phyloP scores from a whole-genome alignment of 106 monocot species.

The Alisma plantagoaquatica region DNA sequence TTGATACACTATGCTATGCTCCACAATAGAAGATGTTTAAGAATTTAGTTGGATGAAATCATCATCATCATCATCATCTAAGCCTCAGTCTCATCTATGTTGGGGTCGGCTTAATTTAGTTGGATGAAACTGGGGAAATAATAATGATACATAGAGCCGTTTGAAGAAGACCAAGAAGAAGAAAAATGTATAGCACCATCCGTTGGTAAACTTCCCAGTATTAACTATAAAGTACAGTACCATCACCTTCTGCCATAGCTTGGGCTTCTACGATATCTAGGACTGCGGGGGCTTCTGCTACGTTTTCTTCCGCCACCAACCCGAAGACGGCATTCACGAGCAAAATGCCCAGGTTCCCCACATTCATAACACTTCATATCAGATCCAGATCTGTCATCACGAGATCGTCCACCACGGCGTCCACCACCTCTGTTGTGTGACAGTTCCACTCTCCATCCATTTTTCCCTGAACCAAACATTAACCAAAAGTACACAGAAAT shows the following conservation, averaged over 20 bases:
- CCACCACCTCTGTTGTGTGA: constrained; percentile 59
- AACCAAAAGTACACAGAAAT: too few species aligned
- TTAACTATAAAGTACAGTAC: background rate
- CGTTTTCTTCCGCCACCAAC: constrained; percentile 66
- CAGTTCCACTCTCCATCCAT: constrained; percentile 89
- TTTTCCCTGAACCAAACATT: constrained; percentile 41
- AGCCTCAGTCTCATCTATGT: too few species aligned
- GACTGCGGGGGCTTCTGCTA: constrained; percentile 58
- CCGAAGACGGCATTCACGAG: constrained; percentile 77
- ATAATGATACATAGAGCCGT: too few species aligned
- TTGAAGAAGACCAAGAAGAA: too few species aligned
- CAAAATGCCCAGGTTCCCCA: constrained; percentile 90
- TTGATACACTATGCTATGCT: too few species aligned
- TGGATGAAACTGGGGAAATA: too few species aligned
- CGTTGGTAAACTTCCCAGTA: background rate
- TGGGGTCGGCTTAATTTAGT: too few species aligned
- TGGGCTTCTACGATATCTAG: constrained; percentile 71
- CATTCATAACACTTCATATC: constrained; percentile 87
- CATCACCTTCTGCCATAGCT: constrained; percentile 67
- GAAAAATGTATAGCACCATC: too few species aligned
- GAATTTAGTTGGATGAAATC: too few species aligned
- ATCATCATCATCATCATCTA: too few species aligned
- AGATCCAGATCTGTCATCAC: constrained; percentile 27
- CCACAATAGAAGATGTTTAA: too few species aligned
- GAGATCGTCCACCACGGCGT: constrained; percentile 21